Conservation (phyloP, 208 protist genomes). For the Acanthamoeba lenticulata region DNA sequence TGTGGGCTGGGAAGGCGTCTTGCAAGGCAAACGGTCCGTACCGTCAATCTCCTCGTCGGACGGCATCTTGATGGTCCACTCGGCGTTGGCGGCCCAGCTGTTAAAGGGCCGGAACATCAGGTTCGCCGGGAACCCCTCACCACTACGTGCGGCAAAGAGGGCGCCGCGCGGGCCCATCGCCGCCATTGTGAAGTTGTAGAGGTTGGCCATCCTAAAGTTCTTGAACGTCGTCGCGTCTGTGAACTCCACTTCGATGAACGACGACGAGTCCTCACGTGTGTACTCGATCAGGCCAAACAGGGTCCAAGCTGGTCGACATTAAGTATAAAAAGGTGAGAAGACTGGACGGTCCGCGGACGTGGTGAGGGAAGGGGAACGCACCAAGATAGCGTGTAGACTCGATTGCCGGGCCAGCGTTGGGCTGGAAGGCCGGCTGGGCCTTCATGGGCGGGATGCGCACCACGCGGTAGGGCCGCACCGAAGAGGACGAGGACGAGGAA, state of each 20-base stretch:
- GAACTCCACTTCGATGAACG: constrained; percentile 25
- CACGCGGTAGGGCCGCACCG: neutral
- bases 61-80: constrained; percentile 36
- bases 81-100: constrained; percentile 20
- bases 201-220: constrained; percentile 57
- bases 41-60: neutral
- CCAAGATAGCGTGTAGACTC: neutral
- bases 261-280: neutral
- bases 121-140: constrained; percentile 1
- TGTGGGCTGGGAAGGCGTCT: too few species aligned
- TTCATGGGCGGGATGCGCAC: constrained; percentile 2
- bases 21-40: too few species aligned
- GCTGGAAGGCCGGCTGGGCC: constrained; percentile 50
- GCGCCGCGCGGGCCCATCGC: neutral
- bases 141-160: neutral
- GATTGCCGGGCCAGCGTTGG: neutral
- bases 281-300: constrained; percentile 21
- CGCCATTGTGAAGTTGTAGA: constrained; percentile 31
- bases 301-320: neutral
- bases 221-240: neutral
- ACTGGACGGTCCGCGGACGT: too few species aligned
- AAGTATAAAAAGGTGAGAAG: neutral
- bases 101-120: constrained; percentile 21
- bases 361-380: neutral
- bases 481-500: too few species aligned